Evolutionary conservation across 345 rosid genomes (phyloP), one percentile per base, ranked within the genome.

Genomic region (Camelina laxa): DNA sequence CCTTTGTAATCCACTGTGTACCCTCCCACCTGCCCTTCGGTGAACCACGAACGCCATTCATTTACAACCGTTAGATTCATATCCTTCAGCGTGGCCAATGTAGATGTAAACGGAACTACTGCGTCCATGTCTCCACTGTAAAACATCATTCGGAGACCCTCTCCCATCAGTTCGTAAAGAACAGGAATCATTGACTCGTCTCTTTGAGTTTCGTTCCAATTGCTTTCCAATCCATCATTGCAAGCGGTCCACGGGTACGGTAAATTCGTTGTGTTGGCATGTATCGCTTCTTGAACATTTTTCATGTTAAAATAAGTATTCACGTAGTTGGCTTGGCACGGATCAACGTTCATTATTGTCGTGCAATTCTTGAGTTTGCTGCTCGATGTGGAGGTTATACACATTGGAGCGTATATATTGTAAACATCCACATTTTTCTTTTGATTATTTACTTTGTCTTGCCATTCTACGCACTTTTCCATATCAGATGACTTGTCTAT

Each of bases 41-140:
- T 11, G 65, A 85, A 89, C 97, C 98, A 93, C 36, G 89, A 86
- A 61, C 81, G 84, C 98, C 98, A 93, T 8, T 86, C 74, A n/a
- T 84, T 24, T 57, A 86, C 90, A 38, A 90, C 83, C 15, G 78
- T 75, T 65, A 91, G 65, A 75, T 93, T 89, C 58, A 88, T 91
- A 27, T 71, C 76, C 12, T 87, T 88, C 7, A 91, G 76, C 13
- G 87, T 71, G 54, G 81, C 83, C 58, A 91, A 78, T 6, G 94
- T 87, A 11, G 90, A 88, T 10, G 94, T 89, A n/a, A 89, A 88
- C 4, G 96, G 89, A 53, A 93, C 87, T 39, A 80, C 90, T 2
- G 88, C 70, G 79, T 93, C 97, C 20, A 91, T 81, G 53, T 93
- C 98, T 5, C 97, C 96, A 74, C 96, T 93, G 38, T 67, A 76